Evolutionary conservation across 2,329 filamentous ascomycete species (phyloP).

Genomic region (Fusarium tjaetaba): DNA sequence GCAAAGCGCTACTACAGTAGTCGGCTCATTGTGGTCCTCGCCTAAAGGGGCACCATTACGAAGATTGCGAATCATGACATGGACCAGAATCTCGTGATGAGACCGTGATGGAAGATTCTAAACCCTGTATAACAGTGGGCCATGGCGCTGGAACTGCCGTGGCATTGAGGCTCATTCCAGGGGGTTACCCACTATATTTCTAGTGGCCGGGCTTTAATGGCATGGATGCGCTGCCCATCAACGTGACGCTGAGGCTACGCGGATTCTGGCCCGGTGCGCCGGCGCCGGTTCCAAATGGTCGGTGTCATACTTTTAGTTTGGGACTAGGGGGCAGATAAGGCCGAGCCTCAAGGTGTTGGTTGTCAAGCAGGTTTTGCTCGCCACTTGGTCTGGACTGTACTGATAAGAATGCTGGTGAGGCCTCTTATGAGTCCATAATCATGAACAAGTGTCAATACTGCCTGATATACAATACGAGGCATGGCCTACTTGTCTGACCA

Average conservation of each 20-base stretch:
- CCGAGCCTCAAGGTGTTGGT: constrained; percentile 39
- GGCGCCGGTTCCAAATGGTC: constrained; percentile 31
- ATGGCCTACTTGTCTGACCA: neutral
- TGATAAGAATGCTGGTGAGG: constrained; percentile 18
- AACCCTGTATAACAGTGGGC: constrained; percentile 29
- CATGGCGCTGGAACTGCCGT: constrained; percentile 34
- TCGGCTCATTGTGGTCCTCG: constrained; percentile 20
- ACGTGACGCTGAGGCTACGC: constrained; percentile 32
- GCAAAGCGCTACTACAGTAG: neutral
- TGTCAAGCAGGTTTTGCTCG: constrained; percentile 17
- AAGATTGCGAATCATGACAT: constrained; percentile 32
- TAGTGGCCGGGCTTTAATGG: neutral
- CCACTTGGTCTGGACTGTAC: neutral
- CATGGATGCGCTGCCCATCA: constrained; percentile 2
- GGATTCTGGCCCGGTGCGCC: constrained; percentile 29
- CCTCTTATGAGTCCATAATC: constrained; percentile 10
- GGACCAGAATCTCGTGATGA: constrained; percentile 35
- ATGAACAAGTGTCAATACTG: neutral
- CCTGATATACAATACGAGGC: neutral
- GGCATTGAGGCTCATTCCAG: constrained; percentile 34
- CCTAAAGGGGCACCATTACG: constrained; percentile 33
- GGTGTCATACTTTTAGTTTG: neutral
- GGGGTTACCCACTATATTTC: neutral
- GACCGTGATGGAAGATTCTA: constrained; percentile 26
- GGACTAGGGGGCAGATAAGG: constrained; percentile 32